A percentile compares a stretch with the other conserved stretches of the same genome.
These are phyloP conservation scores for Cyberlindnera misumaiensis DNA, from an alignment of 805 yeast genomes.

Conservation along the genomic window DNA sequence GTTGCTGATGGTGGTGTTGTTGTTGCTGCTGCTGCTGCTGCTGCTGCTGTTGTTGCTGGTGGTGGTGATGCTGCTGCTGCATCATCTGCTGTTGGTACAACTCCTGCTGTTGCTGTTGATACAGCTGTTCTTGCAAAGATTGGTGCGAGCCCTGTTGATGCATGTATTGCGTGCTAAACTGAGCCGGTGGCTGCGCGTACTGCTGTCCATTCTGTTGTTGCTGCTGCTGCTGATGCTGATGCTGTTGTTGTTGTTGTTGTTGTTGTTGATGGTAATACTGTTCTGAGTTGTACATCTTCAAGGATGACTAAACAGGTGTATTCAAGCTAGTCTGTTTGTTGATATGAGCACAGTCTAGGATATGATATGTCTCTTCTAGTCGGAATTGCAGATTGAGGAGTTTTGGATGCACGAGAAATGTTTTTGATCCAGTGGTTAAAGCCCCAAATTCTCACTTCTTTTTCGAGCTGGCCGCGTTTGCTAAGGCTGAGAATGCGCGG, in stretches of 20 bases:
- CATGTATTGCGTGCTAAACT: constrained; percentile 30
- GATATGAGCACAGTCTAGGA: no score
- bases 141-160: constrained; percentile 33
- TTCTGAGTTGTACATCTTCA: constrained; percentile 15
- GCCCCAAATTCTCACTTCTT: no score
- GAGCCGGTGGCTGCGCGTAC: constrained; percentile 28
- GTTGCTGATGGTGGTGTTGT: constrained; percentile 11
- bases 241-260: constrained; percentile 6
- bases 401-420: no score
- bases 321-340: no score
- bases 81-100: constrained; percentile 26
- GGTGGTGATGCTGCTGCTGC: constrained; percentile 26
- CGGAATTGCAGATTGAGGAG: no score
- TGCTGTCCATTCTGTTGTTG: constrained; percentile 17
- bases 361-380: no score
- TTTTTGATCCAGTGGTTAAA: no score
- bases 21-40: constrained; percentile 13
- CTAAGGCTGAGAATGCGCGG: not conserved
- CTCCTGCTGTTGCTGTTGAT: constrained; percentile 27
- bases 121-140: constrained; percentile 31
- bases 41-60: constrained; percentile 21
- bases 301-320: no score
- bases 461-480: no score
- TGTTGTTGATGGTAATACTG: constrained; percentile 13
- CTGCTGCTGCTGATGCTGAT: constrained; percentile 6